Evolutionary conservation across 164 flowering plant species (phyloP).

Genomic region (Vitis rotundifolia): DNA sequence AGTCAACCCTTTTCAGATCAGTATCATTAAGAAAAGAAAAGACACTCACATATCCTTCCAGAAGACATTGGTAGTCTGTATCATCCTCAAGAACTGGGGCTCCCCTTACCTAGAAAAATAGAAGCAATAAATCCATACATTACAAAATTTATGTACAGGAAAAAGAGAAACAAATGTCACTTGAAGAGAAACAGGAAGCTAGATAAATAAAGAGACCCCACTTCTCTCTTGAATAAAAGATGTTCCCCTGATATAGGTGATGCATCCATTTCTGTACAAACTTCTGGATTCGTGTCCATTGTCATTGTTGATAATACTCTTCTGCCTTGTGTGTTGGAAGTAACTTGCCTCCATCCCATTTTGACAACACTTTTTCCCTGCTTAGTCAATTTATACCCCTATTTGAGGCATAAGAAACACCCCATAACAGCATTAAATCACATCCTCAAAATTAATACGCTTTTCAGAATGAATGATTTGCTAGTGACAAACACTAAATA

Average conservation of each 20-base stretch:
- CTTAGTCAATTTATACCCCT: conserved; percentile 84
- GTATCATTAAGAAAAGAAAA: neutral
- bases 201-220: conserved; percentile 15
- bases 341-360: conserved; percentile 73
- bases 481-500: neutral
- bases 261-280: conserved; percentile 26
- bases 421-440: neutral
- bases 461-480: neutral
- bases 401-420: conserved; percentile 21
- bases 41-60: conserved; percentile 72
- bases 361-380: conserved; percentile 60
- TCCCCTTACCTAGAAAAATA: conserved; percentile 32
- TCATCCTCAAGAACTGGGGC: conserved; percentile 33
- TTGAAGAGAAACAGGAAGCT: neutral
- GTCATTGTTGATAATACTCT: conserved; percentile 66
- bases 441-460: neutral
- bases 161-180: neutral
- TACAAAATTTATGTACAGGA: neutral
- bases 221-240: conserved; percentile 55
- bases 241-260: conserved; percentile 25
- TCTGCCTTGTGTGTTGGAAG: conserved; percentile 42
- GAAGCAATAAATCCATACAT: neutral
- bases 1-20: neutral
- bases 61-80: conserved; percentile 43
- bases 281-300: conserved; percentile 41